A percentile compares a stretch with the other conserved stretches of the same genome.
Conservation (phyloP, 345 rosid species). For the Leavenworthia alabamica region DNA sequence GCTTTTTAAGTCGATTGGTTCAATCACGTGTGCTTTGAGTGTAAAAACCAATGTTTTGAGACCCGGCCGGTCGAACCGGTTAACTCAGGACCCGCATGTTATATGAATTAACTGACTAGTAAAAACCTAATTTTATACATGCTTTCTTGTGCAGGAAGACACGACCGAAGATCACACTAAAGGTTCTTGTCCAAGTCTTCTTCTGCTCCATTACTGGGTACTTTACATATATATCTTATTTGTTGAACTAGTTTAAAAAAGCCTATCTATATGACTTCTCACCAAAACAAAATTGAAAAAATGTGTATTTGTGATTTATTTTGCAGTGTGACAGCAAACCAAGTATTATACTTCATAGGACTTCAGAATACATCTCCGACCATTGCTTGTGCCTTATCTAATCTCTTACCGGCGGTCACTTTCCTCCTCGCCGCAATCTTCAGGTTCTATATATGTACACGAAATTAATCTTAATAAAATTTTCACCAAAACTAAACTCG, state of each 20-base stretch:
- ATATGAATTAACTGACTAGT: too few relatives aligned
- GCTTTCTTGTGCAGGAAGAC: constrained; percentile 51
- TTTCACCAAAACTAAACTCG: neutral
- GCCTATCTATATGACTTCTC: too few relatives aligned
- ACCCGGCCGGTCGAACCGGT: too few relatives aligned
- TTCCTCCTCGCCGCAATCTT: constrained; percentile 68
- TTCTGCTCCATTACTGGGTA: constrained; percentile 90
- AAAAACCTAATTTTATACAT: neutral
- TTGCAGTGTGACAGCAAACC: constrained; percentile 66
- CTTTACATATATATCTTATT: neutral
- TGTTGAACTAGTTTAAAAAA: too few relatives aligned
- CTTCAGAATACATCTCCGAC: constrained; percentile 67
- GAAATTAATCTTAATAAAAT: neutral
- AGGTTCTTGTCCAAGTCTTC: constrained; percentile 53
- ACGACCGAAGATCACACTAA: constrained; percentile 57
- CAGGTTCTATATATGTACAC: constrained; percentile 47
- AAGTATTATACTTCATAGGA: constrained; percentile 76
- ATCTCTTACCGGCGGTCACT: constrained; percentile 72
- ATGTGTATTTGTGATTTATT: neutral
- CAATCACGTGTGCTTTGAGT: too few relatives aligned
- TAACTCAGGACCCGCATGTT: too few relatives aligned
- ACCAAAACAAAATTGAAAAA: too few relatives aligned
- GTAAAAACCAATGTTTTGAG: too few relatives aligned
- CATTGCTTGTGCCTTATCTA: constrained; percentile 73
- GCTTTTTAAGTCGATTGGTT: neutral